phyloP scores from a whole-genome alignment of 1,284 basidiomycete genomes.

The Naganishia liquefaciens region DNA sequence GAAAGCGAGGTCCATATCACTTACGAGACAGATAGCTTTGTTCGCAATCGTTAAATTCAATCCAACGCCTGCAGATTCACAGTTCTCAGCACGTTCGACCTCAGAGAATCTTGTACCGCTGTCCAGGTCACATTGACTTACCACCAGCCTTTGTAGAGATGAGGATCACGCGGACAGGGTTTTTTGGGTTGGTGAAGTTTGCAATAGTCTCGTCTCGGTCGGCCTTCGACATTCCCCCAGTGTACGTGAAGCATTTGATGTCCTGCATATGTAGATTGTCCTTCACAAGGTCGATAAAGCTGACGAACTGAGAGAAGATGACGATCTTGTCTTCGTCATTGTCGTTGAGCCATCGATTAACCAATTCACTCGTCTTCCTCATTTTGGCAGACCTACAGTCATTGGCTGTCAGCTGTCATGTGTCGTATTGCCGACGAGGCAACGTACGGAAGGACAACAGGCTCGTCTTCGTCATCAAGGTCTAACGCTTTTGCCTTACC shows the following conservation, averaged over 20 bases:
- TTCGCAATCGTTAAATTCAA: conserved; percentile 36
- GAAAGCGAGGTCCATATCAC: not conserved
- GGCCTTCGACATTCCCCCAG: conserved; percentile 47
- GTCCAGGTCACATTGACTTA: too few relatives aligned
- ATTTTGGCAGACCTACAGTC: conserved; percentile 30
- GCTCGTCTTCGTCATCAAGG: conserved; percentile 22
- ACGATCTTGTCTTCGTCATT: conserved; percentile 30
- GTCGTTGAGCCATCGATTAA: conserved; percentile 24
- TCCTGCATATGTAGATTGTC: conserved; percentile 37
- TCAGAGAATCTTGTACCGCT: conserved; percentile 39
- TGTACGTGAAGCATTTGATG: conserved; percentile 44
- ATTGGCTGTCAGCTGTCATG: not conserved
- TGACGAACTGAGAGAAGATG: conserved; percentile 32
- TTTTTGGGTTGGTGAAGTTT: conserved; percentile 41
- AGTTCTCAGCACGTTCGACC: conserved; percentile 39
- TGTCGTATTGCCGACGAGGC: not conserved
- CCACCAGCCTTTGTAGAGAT: conserved; percentile 49
- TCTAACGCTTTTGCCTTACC: conserved; percentile 20
- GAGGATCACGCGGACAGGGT: conserved; percentile 46
- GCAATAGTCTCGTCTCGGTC: conserved; percentile 45
- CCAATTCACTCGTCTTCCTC: conserved; percentile 28
- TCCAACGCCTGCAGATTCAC: conserved; percentile 22
- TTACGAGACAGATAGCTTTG: conserved; percentile 40
- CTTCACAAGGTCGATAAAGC: conserved; percentile 21
- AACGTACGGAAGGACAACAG: conserved; percentile 21